Evolutionary conservation across 257 asterid genomes (phyloP), one percentile per base, ranked within the genome.

Genomic region (Fraxinus excelsior): DNA sequence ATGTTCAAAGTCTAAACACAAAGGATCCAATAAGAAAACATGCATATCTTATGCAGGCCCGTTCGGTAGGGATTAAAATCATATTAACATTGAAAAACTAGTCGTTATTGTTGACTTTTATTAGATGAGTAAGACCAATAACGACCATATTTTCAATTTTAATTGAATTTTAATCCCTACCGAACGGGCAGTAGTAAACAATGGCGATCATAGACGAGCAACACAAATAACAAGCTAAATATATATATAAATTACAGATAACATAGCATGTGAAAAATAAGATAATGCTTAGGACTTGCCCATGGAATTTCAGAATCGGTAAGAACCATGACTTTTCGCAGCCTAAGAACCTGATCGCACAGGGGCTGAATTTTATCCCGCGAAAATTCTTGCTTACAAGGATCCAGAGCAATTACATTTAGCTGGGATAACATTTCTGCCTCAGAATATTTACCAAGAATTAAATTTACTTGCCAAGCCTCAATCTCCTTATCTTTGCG

Each of bases 371-470:
- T 77, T 65, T 83, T 85, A 69, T 82, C 73, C 68, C 2, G 67
- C 12, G 86, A 76, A 74, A 74, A 76, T 58, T 85, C 80, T 10
- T 84, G 84, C 77, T 79, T 68, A 76, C 89, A 84, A 72, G 97
- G 97, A 84, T 89, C 88, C 74, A 85, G 13, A 67, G 97, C 91
- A 46, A 92, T 81, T 73, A 25, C 74, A 82, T 87, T 91, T 69
- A 91, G 83, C 86, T 70, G 81, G 78, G 85, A 71, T 56, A 92
- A 69, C 90, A 90, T 69, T 81, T 89, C 91, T 40, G 80, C 86
- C 67, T 85, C 88, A 23, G 92, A 82, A 73, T 80, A 83, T 79
- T 76, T 85, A 76, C 95, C 97, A 80, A 85, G 86, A 10, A 88
- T 25, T 34, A 85, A 86, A 25, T 83, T 82, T 25, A 38, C 28